Conservation (phyloP, 495 filamentous ascomycete species). For the Trichocladium antarcticum region DNA sequence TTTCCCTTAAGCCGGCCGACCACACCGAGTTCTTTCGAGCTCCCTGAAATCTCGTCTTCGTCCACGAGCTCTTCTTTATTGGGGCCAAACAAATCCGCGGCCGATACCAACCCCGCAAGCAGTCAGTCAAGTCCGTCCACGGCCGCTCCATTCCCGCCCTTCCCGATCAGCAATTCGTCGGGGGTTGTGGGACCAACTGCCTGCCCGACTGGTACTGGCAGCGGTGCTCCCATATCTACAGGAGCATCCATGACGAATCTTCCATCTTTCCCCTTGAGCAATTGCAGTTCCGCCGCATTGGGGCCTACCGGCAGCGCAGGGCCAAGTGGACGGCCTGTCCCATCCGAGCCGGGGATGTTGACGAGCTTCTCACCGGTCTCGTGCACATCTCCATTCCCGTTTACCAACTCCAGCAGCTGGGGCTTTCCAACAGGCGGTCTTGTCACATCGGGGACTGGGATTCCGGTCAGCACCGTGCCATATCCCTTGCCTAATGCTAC, state of each 20-base stretch:
- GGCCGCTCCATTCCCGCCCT: conserved; percentile 3
- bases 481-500: conserved; percentile 13
- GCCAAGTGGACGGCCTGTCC: background rate
- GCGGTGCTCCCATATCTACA: background rate
- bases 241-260: background rate
- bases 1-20: background rate
- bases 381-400: conserved; percentile 13
- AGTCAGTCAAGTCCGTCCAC: background rate
- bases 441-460: conserved; percentile 1
- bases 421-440: background rate
- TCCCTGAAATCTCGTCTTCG: background rate
- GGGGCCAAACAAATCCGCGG: too few relatives aligned
- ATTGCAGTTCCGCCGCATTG: background rate
- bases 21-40: background rate
- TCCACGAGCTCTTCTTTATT: too few relatives aligned
- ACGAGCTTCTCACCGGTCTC: conserved; percentile 1
- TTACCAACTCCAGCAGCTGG: conserved; percentile 18
- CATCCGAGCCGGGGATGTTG: too few relatives aligned
- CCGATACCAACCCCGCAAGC: too few relatives aligned
- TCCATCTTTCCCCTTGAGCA: conserved; percentile 6
- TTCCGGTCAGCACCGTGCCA: conserved; percentile 7
- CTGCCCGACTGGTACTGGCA: background rate
- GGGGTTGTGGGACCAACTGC: background rate
- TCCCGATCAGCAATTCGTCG: conserved; percentile 9
- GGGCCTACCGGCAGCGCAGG: conserved; percentile 1